A percentile compares a stretch with the other conserved stretches of the same genome.
phyloP scores from a whole-genome alignment of 768 basidiomycete species.

The Rhizopogon vulgaris region DNA sequence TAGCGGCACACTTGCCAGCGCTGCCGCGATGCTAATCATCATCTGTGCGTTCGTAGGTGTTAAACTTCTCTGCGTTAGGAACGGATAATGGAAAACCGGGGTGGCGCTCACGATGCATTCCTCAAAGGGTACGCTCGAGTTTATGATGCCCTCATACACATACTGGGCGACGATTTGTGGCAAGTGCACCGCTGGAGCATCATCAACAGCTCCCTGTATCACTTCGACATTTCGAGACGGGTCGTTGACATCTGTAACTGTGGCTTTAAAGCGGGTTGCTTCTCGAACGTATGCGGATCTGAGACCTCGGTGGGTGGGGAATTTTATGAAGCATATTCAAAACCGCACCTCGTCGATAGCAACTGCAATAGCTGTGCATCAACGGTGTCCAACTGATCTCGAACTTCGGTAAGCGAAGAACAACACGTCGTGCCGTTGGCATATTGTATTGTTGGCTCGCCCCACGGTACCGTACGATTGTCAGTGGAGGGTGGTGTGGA shows the following conservation, averaged over 20 bases:
- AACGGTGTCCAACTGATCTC: conserved; percentile 10
- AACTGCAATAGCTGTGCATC: conserved; percentile 15
- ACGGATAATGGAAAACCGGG: background rate
- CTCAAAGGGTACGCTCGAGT: conserved; percentile 18
- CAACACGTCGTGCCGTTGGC: conserved; percentile 20
- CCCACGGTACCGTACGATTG: conserved; percentile 18
- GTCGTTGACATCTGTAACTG: conserved; percentile 5
- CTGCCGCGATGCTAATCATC: too few species aligned
- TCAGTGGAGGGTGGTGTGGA: conserved; percentile 9
- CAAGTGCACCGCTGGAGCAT: conserved; percentile 12
- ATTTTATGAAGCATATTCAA: background rate
- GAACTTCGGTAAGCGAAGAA: conserved; percentile 17
- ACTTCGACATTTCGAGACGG: conserved; percentile 13
- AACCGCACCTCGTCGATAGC: conserved; percentile 12
- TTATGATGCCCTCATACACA: conserved; percentile 14
- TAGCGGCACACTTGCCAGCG: too few species aligned
- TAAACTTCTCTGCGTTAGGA: background rate
- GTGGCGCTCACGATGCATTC: conserved; percentile 14
- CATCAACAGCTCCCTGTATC: conserved; percentile 14
- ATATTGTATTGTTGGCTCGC: conserved; percentile 12
- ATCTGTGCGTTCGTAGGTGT: background rate
- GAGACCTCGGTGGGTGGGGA: background rate
- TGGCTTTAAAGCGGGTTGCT: conserved; percentile 22
- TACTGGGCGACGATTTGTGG: conserved; percentile 17
- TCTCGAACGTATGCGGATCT: conserved; percentile 19